Percentiles rank a stretch among this genome's conserved stretches.
These are phyloP conservation scores for Coniochaeta hoffmannii DNA, from an alignment of 2,329 filamentous ascomycete species.

Conservation along the genomic window DNA sequence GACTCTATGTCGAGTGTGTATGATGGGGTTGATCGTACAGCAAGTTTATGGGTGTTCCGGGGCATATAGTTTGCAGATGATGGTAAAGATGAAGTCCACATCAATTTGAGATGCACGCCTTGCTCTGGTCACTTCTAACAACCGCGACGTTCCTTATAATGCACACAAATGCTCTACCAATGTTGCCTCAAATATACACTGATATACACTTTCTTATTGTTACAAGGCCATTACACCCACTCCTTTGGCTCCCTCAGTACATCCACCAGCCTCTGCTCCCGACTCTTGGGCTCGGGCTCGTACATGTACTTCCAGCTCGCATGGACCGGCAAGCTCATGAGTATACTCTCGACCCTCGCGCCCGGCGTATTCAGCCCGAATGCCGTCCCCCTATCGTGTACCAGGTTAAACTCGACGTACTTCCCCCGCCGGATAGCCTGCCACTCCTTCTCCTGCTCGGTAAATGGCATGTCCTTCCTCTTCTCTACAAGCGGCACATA, in stretches of 20 bases:
- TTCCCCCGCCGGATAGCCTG: conserved; percentile 90
- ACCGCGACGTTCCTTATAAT: too few relatives aligned
- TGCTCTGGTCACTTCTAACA: too few relatives aligned
- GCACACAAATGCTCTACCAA: too few relatives aligned
- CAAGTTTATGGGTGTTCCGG: too few relatives aligned
- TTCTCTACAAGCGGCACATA: conserved; percentile 85
- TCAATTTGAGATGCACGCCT: too few relatives aligned
- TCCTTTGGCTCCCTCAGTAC: conserved; percentile 58
- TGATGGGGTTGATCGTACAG: background rate
- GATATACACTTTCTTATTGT: background rate
- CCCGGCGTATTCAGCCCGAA: conserved; percentile 93
- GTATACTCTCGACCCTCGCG: conserved; percentile 86
- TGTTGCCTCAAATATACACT: background rate
- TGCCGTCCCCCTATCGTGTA: conserved; percentile 89
- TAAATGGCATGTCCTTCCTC: conserved; percentile 88
- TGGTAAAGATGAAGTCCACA: too few relatives aligned
- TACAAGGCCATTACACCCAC: conserved; percentile 44
- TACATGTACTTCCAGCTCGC: conserved; percentile 97
- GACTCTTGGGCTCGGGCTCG: conserved; percentile 63
- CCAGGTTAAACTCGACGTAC: conserved; percentile 97
- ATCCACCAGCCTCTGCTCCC: conserved; percentile 75
- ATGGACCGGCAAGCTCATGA: conserved; percentile 93
- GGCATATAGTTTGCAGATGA: too few relatives aligned
- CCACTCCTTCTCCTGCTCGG: conserved; percentile 84
- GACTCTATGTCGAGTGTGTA: too few relatives aligned